phyloP scores from a whole-genome alignment of 2,329 filamentous ascomycete species.

The Podosphaera leucotricha region DNA sequence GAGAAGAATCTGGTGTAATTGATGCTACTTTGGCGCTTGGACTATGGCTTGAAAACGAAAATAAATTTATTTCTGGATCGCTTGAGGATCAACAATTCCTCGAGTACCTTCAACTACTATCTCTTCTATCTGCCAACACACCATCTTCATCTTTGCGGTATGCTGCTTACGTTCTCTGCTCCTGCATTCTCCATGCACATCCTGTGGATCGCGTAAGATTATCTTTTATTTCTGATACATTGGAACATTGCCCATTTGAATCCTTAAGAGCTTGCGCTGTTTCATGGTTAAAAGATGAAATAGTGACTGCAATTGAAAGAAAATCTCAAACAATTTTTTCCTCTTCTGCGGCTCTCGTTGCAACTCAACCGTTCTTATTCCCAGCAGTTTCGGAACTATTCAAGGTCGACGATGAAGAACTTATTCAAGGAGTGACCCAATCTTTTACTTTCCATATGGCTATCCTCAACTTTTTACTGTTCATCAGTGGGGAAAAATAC shows the following conservation, averaged over 20 bases:
- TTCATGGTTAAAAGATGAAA: slow-evolving; percentile 38
- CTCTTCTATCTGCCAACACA: slow-evolving; percentile 17
- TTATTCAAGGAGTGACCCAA: slow-evolving; percentile 28
- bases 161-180: slow-evolving; percentile 16
- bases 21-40: slow-evolving; percentile 37
- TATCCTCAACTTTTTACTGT: slow-evolving; percentile 35
- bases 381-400: slow-evolving; percentile 27
- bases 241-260: slow-evolving; percentile 41
- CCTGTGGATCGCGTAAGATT: slow-evolving; percentile 34
- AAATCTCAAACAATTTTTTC: slow-evolving; percentile 22
- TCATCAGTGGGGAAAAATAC: slow-evolving; percentile 26
- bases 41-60: slow-evolving; percentile 30
- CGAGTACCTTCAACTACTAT: slow-evolving; percentile 29
- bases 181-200: slow-evolving; percentile 25
- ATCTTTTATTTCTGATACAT: slow-evolving; percentile 36
- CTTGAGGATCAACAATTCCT: slow-evolving; percentile 24
- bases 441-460: slow-evolving; percentile 32
- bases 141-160: slow-evolving; percentile 18
- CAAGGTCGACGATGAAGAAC: slow-evolving; percentile 19
- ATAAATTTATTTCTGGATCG: slow-evolving; percentile 19
- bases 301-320: slow-evolving; percentile 20
- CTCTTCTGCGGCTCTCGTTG: slow-evolving; percentile 30
- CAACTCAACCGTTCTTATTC: slow-evolving; percentile 37
- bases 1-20: slow-evolving; percentile 27
- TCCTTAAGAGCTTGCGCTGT: slow-evolving; percentile 38